Evolutionary conservation across 2,329 filamentous ascomycete species (phyloP), one percentile per base, ranked within the genome.

Genomic region (Orbilia quercus): DNA sequence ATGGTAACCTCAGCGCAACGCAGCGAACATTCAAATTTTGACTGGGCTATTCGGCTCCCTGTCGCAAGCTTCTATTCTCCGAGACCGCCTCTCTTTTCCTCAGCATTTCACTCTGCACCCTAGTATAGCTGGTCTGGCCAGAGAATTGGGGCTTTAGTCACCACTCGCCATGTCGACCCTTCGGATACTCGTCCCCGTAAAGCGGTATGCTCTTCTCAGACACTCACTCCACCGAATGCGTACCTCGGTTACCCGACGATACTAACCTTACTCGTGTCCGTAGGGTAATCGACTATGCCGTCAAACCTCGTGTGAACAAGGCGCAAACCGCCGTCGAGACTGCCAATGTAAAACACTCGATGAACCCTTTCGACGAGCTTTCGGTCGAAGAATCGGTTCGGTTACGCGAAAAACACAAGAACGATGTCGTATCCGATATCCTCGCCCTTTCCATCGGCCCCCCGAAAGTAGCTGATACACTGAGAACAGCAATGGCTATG

Each of bases 281-380:
- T 23, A 70, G 70, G 16, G 84, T 86, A 75, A 85, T 86, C 80
- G 84, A 86, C 82, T 86, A 86, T 82, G 84, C 84, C 51, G 84
- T 89, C 83, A 90, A 89, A 82, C 88, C 88, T 59, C 87, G 88
- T 76, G 87, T 90, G 80, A 90, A 89, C 83, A 88, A 88, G 77
- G 81, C 88, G 76, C 85, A 88, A 82, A 97, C 94, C 74, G 94
- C 88, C 80, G 90, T 99, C 82, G 94, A 97, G 83, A 96, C 91
- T 63, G 86, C 89, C 76, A 91, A 91, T 77, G 92, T 98, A 79
- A 98, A 98, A 83, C 94, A 98, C 86, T 93, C 90, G 81, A 94
- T 99, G 88, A 99, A 98, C 85, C 95, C 95, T 18, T 99, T 99
- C 83, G 95, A 99, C 85, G 95, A 99, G 82, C 91, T 99, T 79